phyloP scores from a whole-genome alignment of 176 grass and related monocot genomes.

The Eragrostis nindensis region DNA sequence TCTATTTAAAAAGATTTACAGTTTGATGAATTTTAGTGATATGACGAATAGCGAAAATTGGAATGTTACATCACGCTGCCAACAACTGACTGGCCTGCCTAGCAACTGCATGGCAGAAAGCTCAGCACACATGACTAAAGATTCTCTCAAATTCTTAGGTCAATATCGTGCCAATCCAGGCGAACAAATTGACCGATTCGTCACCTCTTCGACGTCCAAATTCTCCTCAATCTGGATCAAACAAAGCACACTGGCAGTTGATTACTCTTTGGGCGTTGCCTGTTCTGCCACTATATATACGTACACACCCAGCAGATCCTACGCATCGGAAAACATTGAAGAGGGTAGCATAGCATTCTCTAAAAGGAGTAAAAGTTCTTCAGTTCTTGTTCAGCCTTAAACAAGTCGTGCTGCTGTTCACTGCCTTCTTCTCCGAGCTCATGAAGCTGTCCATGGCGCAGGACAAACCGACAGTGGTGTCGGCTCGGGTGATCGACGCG shows the following conservation, averaged over 20 bases:
- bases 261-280: not conserved
- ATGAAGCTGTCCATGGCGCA: slow-evolving; percentile 32
- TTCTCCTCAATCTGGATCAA: slow-evolving; percentile 17
- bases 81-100: not conserved
- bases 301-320: not conserved
- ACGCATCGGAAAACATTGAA: not conserved
- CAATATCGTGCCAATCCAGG: slow-evolving; percentile 30
- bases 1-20: too few relatives aligned
- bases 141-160: not conserved
- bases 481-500: not conserved
- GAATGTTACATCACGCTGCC: not conserved
- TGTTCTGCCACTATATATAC: slow-evolving; percentile 5
- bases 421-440: slow-evolving; percentile 9
- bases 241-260: slow-evolving; percentile 25
- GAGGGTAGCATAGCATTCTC: not conserved
- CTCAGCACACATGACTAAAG: not conserved
- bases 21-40: too few relatives aligned
- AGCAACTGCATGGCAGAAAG: not conserved
- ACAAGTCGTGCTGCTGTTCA: not conserved
- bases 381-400: not conserved
- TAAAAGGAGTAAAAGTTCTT: too few relatives aligned
- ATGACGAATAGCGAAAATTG: too few relatives aligned
- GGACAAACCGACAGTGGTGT: not conserved
- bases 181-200: not conserved
- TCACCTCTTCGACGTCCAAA: not conserved